Conservation (phyloP, 257 asterid species). For the Euphrasia confusa region DNA sequence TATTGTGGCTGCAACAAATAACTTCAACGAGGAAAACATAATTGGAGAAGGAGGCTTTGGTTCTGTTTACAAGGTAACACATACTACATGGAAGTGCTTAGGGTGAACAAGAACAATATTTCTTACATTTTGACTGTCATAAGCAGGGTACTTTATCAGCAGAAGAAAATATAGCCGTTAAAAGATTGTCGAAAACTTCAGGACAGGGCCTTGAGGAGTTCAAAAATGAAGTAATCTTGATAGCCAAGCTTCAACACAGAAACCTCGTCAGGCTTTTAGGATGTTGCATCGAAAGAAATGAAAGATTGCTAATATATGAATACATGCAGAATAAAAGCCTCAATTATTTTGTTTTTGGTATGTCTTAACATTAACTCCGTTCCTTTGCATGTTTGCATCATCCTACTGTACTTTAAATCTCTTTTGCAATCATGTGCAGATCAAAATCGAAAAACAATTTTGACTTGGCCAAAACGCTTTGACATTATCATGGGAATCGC, state of each 20-base stretch:
- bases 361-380: background rate
- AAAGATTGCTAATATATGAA: slow-evolving; percentile 41
- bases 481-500: slow-evolving; percentile 37
- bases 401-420: background rate
- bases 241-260: slow-evolving; percentile 41
- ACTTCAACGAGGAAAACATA: slow-evolving; percentile 30
- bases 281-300: slow-evolving; percentile 35
- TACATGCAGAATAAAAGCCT: slow-evolving; percentile 38
- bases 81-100: background rate
- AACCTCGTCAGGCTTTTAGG: slow-evolving; percentile 42
- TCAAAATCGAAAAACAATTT: slow-evolving; percentile 3
- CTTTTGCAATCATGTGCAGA: slow-evolving; percentile 22
- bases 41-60: slow-evolving; percentile 43
- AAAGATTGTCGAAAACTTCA: slow-evolving; percentile 37
- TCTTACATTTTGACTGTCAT: background rate
- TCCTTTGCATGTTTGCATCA: background rate
- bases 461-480: slow-evolving; percentile 40
- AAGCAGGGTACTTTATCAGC: slow-evolving; percentile 31
- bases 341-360: slow-evolving; percentile 38
- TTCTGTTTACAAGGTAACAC: slow-evolving; percentile 35
- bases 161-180: slow-evolving; percentile 37
- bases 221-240: slow-evolving; percentile 29
- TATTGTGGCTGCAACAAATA: slow-evolving; percentile 30
- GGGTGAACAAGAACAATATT: background rate
- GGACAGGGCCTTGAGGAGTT: slow-evolving; percentile 34